Percentiles rank a stretch among this genome's conserved stretches.
phyloP scores from a whole-genome alignment of 257 asterid species.

The Solanum medicagineum region DNA sequence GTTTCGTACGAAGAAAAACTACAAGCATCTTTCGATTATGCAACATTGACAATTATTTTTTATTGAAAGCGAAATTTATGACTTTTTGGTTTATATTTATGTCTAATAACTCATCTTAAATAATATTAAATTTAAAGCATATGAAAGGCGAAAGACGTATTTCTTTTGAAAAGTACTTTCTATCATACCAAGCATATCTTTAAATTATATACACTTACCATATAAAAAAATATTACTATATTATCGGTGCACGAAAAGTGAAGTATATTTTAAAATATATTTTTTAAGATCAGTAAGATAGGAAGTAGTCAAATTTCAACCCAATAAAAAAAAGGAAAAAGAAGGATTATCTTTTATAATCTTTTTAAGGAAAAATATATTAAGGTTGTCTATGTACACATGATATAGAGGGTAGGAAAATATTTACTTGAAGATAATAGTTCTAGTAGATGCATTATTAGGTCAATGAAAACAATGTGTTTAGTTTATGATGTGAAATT shows the following conservation, averaged over 20 bases:
- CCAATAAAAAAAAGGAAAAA: not conserved
- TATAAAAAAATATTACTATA: no score
- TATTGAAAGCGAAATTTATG: no score
- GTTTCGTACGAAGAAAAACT: no score
- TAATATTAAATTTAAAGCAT: no score
- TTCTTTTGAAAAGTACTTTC: not conserved
- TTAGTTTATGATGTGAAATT: constrained; percentile 11
- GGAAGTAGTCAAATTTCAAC: not conserved
- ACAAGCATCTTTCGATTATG: no score
- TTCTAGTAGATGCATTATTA: constrained; percentile 41
- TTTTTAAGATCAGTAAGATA: not conserved
- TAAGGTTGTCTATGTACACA: not conserved
- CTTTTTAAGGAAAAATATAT: not conserved
- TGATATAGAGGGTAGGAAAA: not conserved
- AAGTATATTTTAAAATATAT: not conserved
- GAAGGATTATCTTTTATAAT: not conserved
- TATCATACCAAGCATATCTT: not conserved
- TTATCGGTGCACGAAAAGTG: not conserved
- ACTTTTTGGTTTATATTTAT: no score
- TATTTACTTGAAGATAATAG: not conserved
- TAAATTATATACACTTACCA: not conserved
- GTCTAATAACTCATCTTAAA: no score
- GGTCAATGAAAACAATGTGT: constrained; percentile 52
- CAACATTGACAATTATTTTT: no score
- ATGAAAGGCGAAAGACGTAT: no score